phyloP scores from a whole-genome alignment of 2,329 filamentous ascomycete species.

The Fusarium pseudocircinatum region DNA sequence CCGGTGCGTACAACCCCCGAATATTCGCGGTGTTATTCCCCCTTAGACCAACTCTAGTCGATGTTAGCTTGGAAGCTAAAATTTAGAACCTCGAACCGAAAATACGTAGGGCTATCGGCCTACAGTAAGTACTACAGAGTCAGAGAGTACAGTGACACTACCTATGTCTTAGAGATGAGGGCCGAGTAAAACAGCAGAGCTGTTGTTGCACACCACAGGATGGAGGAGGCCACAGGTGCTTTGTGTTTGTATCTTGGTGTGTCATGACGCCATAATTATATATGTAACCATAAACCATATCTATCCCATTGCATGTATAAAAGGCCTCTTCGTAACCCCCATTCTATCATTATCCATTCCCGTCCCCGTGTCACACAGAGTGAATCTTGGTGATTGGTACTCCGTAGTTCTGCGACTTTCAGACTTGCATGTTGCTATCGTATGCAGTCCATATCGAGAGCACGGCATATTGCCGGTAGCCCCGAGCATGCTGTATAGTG shows the following conservation, averaged over 20 bases:
- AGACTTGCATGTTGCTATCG: conserved; percentile 3
- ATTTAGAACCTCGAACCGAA: neutral
- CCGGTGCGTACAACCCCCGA: neutral
- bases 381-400: neutral
- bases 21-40: neutral
- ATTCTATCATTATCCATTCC: neutral
- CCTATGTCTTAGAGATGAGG: neutral
- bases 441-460: neutral
- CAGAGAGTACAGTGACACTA: neutral
- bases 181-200: neutral
- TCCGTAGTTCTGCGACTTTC: neutral
- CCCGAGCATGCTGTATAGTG: conserved; percentile 1
- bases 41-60: neutral
- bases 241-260: neutral
- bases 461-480: conserved; percentile 13
- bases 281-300: neutral
- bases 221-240: neutral
- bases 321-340: neutral
- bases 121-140: neutral
- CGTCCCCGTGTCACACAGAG: neutral
- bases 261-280: neutral
- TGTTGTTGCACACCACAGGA: neutral
- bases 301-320: neutral
- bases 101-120: neutral
- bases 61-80: neutral